These are phyloP conservation scores for Diaporthe caulivora DNA, from an alignment of 2,329 filamentous ascomycete species.

Conservation along the genomic window DNA sequence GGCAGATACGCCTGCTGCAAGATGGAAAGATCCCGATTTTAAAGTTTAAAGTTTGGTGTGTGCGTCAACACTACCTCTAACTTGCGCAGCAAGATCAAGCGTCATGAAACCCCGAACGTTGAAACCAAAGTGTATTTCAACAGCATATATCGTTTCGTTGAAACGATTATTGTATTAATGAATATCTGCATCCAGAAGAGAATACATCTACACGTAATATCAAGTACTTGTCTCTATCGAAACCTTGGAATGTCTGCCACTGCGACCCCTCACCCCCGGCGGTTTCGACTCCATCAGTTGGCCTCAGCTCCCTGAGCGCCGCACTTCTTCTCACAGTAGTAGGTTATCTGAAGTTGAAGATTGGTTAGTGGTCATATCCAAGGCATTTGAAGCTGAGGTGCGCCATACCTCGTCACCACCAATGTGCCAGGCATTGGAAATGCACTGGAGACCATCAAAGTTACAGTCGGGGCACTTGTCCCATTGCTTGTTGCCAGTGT, in stretches of 20 bases:
- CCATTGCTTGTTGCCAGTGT: slow-evolving; percentile 41
- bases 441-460: slow-evolving; percentile 36
- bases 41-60: neutral
- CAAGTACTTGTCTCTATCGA: neutral
- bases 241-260: neutral
- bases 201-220: neutral
- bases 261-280: no score
- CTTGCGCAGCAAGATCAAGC: neutral
- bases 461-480: slow-evolving; percentile 41
- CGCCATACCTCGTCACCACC: slow-evolving; percentile 38
- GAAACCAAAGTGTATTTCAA: neutral
- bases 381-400: neutral
- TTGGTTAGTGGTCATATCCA: neutral
- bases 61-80: neutral
- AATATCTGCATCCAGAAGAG: neutral
- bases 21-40: neutral
- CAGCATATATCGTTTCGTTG: neutral
- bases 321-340: slow-evolving; percentile 41
- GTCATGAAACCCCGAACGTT: neutral
- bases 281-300: slow-evolving; percentile 9
- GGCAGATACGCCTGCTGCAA: neutral
- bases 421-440: slow-evolving; percentile 37
- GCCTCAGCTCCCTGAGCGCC: slow-evolving; percentile 38
- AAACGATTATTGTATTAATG: neutral
- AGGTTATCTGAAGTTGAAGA: slow-evolving; percentile 34